Evolutionary conservation across 75 land plant genomes (phyloP), one percentile per base, ranked within the genome.

Genomic region (Gnetum montanum): DNA sequence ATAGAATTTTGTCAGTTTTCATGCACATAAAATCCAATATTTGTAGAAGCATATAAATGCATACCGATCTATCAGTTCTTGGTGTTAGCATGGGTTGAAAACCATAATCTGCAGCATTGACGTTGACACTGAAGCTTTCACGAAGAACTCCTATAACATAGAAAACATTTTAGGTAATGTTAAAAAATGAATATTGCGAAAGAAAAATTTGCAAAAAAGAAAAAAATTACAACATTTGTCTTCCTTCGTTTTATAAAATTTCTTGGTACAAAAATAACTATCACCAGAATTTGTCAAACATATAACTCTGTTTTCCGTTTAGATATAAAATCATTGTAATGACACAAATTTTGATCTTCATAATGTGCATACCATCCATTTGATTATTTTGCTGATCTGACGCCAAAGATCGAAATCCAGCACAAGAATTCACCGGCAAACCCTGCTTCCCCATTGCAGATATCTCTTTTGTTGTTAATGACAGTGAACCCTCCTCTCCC

Each of bases 401-500:
- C 25, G 48, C 55, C 11, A 58, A 52, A 40, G 88, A 78, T 18
- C 91, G 84, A 62, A 94, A 94, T 25, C 99, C 99, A 31, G 99
- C 82, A 70, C 96, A 86, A 58, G 84, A 74, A 58, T 94, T 94
- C 47, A 94, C 74, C 34, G 99, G 99, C 48, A 77, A 61, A 28
- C 99, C 99, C 73, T 83, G 89, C 15, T 75, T 58, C 49, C 86
- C 68, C 57, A 63, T 67, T 30, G 45, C 59, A 43, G 90, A 77
- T 36, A 71, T 55, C 31, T 63, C 66, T 56, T 80, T 94, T 27
- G 96, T 89, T 38, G 99, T 89, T 74, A 94, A 72, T 34, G 99
- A 94, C 48, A 94, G 65, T 16, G 88, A 96, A 24, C 99, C 99
- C 76, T 94, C 99, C 60, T 94, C 99, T 10, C 99, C 99, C 99